Percentiles rank a stretch among this genome's conserved stretches.
Evolutionary conservation across 2,329 filamentous ascomycete species (phyloP).

Genomic region (Trichoderma lentiforme): DNA sequence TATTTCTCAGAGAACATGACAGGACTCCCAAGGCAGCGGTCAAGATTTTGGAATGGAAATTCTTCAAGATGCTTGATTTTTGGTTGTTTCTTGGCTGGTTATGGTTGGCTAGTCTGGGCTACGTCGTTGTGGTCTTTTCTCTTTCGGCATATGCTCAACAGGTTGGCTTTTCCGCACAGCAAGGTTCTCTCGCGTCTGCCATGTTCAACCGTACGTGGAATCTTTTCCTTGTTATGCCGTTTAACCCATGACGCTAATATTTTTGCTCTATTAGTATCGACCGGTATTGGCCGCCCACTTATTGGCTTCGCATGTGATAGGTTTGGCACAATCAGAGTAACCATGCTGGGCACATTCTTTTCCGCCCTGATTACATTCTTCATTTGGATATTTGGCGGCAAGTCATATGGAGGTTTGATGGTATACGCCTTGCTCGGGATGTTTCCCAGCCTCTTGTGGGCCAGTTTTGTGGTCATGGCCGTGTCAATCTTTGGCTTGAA

Average conservation of each 20-base stretch:
- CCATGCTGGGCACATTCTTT: not conserved
- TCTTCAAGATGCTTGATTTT: slow-evolving; percentile 63
- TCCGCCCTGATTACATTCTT: slow-evolving; percentile 3
- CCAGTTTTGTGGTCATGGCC: not conserved
- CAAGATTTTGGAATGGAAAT: slow-evolving; percentile 59
- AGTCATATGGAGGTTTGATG: not conserved
- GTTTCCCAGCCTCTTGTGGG: slow-evolving; percentile 6
- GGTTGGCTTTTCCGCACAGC: slow-evolving; percentile 62
- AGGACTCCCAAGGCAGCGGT: slow-evolving; percentile 63
- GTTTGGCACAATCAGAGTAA: not conserved
- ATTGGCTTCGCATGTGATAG: slow-evolving; percentile 2
- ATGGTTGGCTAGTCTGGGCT: slow-evolving; percentile 69
- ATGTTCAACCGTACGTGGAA: slow-evolving; percentile 54
- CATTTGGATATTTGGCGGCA: slow-evolving; percentile 8
- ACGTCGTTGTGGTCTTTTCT: slow-evolving; percentile 71
- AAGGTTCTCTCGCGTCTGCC: slow-evolving; percentile 70
- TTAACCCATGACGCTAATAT: not conserved
- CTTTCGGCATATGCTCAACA: slow-evolving; percentile 68
- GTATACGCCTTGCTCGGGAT: not conserved
- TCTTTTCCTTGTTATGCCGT: too few species aligned
- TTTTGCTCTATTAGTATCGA: not conserved
- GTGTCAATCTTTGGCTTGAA: not conserved
- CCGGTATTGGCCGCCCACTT: slow-evolving; percentile 3
- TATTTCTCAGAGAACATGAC: slow-evolving; percentile 69
- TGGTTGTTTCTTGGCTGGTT: slow-evolving; percentile 64